Percentiles rank a stretch among this genome's conserved stretches.
These are phyloP conservation scores for Xylariaceae sp. DNA, from an alignment of 2,329 filamentous ascomycete species.

Conservation along the genomic window DNA sequence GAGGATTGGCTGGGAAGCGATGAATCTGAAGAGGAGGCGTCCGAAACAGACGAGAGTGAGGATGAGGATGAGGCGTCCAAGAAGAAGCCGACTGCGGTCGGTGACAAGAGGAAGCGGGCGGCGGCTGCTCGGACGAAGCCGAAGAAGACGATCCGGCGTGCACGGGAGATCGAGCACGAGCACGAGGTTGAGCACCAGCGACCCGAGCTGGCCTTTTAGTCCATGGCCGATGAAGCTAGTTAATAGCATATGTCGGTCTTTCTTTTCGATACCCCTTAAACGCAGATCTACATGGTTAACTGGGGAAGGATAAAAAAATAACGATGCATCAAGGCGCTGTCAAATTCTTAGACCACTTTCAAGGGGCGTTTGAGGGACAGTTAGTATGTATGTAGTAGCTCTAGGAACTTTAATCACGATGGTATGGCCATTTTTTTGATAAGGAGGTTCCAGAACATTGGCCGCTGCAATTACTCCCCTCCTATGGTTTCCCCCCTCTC, in stretches of 20 bases:
- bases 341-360: too few relatives aligned
- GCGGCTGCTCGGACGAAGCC: constrained; percentile 38
- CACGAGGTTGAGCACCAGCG: constrained; percentile 47
- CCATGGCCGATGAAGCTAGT: neutral
- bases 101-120: constrained; percentile 42
- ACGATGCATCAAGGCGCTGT: constrained; percentile 2
- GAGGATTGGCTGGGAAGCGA: constrained; percentile 89
- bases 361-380: too few relatives aligned
- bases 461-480: too few relatives aligned
- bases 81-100: constrained; percentile 39
- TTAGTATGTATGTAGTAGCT: too few relatives aligned
- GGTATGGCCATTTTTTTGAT: too few relatives aligned
- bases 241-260: neutral
- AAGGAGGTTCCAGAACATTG: too few relatives aligned
- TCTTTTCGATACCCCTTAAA: constrained; percentile 15
- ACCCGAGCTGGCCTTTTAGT: constrained; percentile 29
- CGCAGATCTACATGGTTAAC: constrained; percentile 2
- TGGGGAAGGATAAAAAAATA: constrained; percentile 2
- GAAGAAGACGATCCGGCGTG: constrained; percentile 51
- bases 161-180: constrained; percentile 75
- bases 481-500: too few relatives aligned
- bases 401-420: too few relatives aligned
- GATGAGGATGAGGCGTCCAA: constrained; percentile 47
- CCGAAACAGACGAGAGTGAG: constrained; percentile 53
- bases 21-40: constrained; percentile 52